Conservation (phyloP, 371 early-diverging fungal species). For the Mortierella sp. region DNA sequence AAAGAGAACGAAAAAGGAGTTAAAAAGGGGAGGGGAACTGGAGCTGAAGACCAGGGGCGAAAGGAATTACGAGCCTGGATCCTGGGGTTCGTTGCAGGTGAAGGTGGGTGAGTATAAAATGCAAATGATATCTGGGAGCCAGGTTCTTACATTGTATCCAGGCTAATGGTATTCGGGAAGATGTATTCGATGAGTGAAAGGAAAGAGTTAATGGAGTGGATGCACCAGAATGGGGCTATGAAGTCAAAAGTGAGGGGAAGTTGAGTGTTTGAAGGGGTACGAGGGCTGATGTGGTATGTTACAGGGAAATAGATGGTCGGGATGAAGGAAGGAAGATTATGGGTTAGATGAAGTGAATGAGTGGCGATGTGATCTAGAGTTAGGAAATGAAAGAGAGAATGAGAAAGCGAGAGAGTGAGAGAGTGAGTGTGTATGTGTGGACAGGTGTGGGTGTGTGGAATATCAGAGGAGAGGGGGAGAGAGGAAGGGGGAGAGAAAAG, state of each 20-base stretch:
- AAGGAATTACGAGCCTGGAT: neutral
- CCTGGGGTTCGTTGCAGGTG: neutral
- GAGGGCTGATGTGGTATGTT: neutral
- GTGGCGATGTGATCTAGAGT: neutral
- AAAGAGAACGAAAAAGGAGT: neutral
- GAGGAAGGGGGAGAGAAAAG: neutral
- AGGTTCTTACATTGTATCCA: neutral
- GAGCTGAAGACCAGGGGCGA: neutral
- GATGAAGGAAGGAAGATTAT: neutral
- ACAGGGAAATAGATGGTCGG: neutral
- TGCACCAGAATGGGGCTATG: neutral
- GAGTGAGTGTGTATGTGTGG: neutral
- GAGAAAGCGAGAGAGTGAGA: neutral
- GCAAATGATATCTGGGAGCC: neutral
- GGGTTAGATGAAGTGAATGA: neutral
- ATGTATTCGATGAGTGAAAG: no score
- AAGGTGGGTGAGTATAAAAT: neutral
- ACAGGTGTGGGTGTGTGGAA: no score
- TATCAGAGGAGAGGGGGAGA: neutral
- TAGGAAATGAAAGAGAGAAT: no score
- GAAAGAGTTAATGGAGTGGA: no score
- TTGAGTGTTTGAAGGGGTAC: no score
- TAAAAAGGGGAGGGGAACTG: neutral
- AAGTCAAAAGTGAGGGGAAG: neutral
- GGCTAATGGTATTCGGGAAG: neutral